A percentile compares a stretch with the other conserved stretches of the same genome.
Conservation (phyloP, 2,329 filamentous ascomycete genomes). For the Aspergillus calidoustus region DNA sequence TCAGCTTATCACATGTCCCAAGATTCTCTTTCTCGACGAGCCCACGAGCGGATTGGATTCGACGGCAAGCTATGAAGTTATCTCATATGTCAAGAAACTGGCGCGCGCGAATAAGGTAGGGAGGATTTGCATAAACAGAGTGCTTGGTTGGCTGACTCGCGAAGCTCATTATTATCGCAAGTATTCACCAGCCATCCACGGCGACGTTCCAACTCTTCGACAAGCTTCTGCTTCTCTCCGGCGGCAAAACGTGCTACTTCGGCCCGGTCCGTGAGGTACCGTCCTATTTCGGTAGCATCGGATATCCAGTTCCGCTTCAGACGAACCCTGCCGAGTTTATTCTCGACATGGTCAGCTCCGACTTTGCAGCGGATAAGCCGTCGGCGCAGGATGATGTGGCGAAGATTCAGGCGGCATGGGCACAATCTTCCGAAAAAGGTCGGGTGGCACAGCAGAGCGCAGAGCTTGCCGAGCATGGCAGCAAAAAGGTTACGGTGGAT, state of each 20-base stretch:
- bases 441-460: conserved; percentile 30
- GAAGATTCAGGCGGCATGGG: conserved; percentile 62
- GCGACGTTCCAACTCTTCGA: conserved; percentile 81
- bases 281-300: conserved; percentile 67
- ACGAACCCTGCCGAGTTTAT: conserved; percentile 82
- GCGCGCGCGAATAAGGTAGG: conserved; percentile 68
- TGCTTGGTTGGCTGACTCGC: conserved; percentile 15
- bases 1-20: conserved; percentile 79
- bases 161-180: conserved; percentile 74
- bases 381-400: conserved; percentile 56
- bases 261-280: conserved; percentile 64
- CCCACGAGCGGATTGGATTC: conserved; percentile 85
- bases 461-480: conserved; percentile 33
- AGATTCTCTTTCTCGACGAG: conserved; percentile 81
- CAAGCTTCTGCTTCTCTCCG: conserved; percentile 74
- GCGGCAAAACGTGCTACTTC: conserved; percentile 73
- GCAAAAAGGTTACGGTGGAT: conserved; percentile 21
- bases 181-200: conserved; percentile 84
- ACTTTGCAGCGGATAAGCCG: conserved; percentile 63
- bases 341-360: conserved; percentile 77
- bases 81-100: conserved; percentile 71
- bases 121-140: not conserved
- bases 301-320: conserved; percentile 67
- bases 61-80: conserved; percentile 74
- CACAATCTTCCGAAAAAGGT: conserved; percentile 47